Evolutionary conservation across 1,284 basidiomycete genomes (phyloP).

Genomic region (Cerrena zonata): DNA sequence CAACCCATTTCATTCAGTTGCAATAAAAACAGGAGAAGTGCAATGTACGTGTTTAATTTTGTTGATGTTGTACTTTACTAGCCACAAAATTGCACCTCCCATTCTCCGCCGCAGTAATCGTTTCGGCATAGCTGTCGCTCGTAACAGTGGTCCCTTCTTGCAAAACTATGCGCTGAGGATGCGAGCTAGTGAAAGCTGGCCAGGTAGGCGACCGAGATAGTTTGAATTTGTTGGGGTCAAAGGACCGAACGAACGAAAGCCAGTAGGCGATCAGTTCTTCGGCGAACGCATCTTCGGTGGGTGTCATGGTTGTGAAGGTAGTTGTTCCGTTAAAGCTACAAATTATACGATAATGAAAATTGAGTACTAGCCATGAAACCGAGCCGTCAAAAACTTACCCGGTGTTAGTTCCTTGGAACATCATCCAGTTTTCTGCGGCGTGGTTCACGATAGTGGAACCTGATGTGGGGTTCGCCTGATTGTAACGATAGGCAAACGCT

Average conservation of each 20-base stretch:
- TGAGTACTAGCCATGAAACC: neutral
- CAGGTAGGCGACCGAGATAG: constrained; percentile 42
- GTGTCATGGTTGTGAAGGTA: constrained; percentile 34
- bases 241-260: constrained; percentile 52
- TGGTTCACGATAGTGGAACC: constrained; percentile 35
- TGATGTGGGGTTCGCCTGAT: constrained; percentile 43
- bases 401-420: constrained; percentile 54
- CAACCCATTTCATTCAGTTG: too few relatives aligned
- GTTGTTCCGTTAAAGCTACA: constrained; percentile 42
- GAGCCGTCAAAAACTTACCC: constrained; percentile 32
- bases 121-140: constrained; percentile 42
- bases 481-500: constrained; percentile 43
- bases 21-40: too few relatives aligned
- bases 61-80: constrained; percentile 16
- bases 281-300: constrained; percentile 41
- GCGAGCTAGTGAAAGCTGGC: constrained; percentile 28
- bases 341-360: neutral
- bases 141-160: constrained; percentile 33
- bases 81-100: constrained; percentile 23
- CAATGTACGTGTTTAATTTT: too few relatives aligned
- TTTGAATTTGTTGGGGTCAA: constrained; percentile 46
- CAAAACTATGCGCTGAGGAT: constrained; percentile 37
- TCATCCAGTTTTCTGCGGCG: constrained; percentile 59
- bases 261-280: constrained; percentile 54
- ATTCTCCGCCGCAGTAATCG: constrained; percentile 34